Percentiles rank a stretch among this genome's conserved stretches.
phyloP scores from a whole-genome alignment of 1,284 basidiomycete genomes.

The Sanghuangporus baumii region DNA sequence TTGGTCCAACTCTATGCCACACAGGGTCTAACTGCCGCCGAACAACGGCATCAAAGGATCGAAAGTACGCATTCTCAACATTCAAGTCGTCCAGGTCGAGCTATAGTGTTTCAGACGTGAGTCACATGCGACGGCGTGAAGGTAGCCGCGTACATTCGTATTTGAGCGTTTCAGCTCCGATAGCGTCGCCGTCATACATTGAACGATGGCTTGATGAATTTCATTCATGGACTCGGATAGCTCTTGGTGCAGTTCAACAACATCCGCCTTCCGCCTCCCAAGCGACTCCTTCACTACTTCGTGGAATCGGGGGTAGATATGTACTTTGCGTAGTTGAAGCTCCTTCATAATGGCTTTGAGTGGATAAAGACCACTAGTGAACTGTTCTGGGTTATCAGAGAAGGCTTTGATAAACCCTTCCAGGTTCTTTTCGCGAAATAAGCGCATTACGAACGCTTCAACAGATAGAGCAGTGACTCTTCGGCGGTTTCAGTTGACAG shows the following conservation, averaged over 20 bases:
- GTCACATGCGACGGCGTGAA: not conserved
- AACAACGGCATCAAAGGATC: slow-evolving; percentile 88
- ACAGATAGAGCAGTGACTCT: slow-evolving; percentile 77
- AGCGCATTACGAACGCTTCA: slow-evolving; percentile 87
- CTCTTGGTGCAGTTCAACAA: slow-evolving; percentile 87
- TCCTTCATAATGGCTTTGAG: slow-evolving; percentile 92
- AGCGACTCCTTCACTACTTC: slow-evolving; percentile 78
- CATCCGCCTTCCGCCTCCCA: slow-evolving; percentile 81
- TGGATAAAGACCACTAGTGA: slow-evolving; percentile 88
- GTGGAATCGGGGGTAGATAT: slow-evolving; percentile 94
- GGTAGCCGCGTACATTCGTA: slow-evolving; percentile 51
- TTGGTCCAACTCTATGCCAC: slow-evolving; percentile 94
- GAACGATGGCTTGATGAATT: slow-evolving; percentile 89
- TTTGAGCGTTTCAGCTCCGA: slow-evolving; percentile 89
- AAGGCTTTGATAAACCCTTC: slow-evolving; percentile 95
- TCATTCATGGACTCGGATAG: slow-evolving; percentile 85
- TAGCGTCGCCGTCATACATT: slow-evolving; percentile 91
- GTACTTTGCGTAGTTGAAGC: slow-evolving; percentile 81
- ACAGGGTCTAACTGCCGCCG: slow-evolving; percentile 87
- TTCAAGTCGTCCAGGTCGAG: slow-evolving; percentile 93
- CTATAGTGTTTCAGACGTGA: slow-evolving; percentile 34
- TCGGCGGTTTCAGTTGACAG: not conserved
- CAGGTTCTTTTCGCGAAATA: slow-evolving; percentile 84
- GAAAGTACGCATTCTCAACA: slow-evolving; percentile 92
- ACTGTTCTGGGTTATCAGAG: slow-evolving; percentile 92